A percentile compares a stretch with the other conserved stretches of the same genome.
phyloP scores from a whole-genome alignment of 345 rosid species.

The Eutrema yunnanense region DNA sequence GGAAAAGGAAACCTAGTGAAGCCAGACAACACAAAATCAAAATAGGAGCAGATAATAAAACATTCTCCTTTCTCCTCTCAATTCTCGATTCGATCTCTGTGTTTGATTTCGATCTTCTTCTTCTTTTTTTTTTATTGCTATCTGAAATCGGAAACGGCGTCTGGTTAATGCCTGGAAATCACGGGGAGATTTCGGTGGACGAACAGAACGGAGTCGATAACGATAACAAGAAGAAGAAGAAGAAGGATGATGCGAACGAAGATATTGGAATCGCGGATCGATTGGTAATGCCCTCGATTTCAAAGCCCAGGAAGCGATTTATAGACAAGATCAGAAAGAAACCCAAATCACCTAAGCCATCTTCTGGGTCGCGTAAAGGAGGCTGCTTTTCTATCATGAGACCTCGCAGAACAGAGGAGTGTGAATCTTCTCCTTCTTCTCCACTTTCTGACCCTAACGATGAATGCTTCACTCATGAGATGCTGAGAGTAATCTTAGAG shows the following conservation, averaged over 20 bases:
- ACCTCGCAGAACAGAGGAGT: not conserved
- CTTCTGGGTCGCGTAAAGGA: slow-evolving; percentile 25
- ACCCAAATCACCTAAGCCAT: slow-evolving; percentile 20
- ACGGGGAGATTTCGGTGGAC: slow-evolving; percentile 15
- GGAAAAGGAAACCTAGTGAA: not conserved
- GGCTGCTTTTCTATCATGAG: slow-evolving; percentile 23
- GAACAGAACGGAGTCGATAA: slow-evolving; percentile 17
- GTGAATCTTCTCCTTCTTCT: not conserved
- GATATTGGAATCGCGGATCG: not conserved
- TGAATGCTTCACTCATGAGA: slow-evolving; percentile 27
- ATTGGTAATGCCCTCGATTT: slow-evolving; percentile 5
- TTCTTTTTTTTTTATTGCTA: not conserved
- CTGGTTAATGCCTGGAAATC: slow-evolving; percentile 31
- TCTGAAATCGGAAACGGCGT: not conserved
- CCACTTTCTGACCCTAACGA: slow-evolving; percentile 31
- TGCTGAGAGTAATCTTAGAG: slow-evolving; percentile 30
- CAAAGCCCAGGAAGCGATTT: slow-evolving; percentile 20
- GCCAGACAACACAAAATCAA: not conserved
- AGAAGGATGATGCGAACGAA: not conserved
- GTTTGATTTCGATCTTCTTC: not conserved
- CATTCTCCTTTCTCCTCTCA: not conserved
- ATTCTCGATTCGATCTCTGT: not conserved
- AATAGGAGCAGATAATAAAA: not conserved
- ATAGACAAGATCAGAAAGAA: slow-evolving; percentile 4
- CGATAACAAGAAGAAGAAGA: slow-evolving; percentile 7